Percentiles rank a stretch among this genome's conserved stretches.
phyloP scores from a whole-genome alignment of 495 filamentous ascomycete species.

The Polyplosphaeria fusca region DNA sequence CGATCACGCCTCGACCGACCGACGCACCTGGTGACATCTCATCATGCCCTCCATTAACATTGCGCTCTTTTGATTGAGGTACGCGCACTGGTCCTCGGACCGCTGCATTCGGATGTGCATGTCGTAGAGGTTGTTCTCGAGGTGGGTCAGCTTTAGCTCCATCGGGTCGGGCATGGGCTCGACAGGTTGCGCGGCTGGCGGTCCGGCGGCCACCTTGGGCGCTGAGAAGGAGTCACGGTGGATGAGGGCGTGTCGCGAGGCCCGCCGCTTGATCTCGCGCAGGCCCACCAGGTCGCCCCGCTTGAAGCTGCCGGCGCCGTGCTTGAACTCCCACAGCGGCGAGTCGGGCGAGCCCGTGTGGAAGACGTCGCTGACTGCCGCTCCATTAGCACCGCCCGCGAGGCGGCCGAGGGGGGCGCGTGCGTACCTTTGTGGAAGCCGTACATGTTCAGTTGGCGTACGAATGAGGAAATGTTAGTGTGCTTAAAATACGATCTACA shows the following conservation, averaged over 20 bases:
- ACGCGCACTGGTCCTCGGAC: slow-evolving; percentile 77
- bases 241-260: slow-evolving; percentile 92
- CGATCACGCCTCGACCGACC: slow-evolving; percentile 11
- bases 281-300: slow-evolving; percentile 87
- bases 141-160: slow-evolving; percentile 68
- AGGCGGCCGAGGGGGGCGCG: not conserved
- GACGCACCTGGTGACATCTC: slow-evolving; percentile 68
- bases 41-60: slow-evolving; percentile 75
- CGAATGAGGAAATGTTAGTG: slow-evolving; percentile 98
- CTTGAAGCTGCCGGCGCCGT: slow-evolving; percentile 96
- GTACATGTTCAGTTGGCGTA: slow-evolving; percentile 98
- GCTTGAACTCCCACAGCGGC: slow-evolving; percentile 97
- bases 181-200: slow-evolving; percentile 75
- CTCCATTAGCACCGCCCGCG: slow-evolving; percentile 6
- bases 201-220: slow-evolving; percentile 61
- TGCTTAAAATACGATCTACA: slow-evolving; percentile 92
- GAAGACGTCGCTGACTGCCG: slow-evolving; percentile 92
- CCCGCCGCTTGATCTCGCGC: slow-evolving; percentile 92
- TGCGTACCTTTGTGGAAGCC: slow-evolving; percentile 95
- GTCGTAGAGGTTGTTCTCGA: slow-evolving; percentile 83
- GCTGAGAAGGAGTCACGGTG: slow-evolving; percentile 87
- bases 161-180: slow-evolving; percentile 74
- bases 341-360: slow-evolving; percentile 95
- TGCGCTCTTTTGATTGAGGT: slow-evolving; percentile 76
- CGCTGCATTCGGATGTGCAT: slow-evolving; percentile 70